Base-by-base conservation (phyloP, 306 rosid species). In the Citrullus amarus region DNA sequence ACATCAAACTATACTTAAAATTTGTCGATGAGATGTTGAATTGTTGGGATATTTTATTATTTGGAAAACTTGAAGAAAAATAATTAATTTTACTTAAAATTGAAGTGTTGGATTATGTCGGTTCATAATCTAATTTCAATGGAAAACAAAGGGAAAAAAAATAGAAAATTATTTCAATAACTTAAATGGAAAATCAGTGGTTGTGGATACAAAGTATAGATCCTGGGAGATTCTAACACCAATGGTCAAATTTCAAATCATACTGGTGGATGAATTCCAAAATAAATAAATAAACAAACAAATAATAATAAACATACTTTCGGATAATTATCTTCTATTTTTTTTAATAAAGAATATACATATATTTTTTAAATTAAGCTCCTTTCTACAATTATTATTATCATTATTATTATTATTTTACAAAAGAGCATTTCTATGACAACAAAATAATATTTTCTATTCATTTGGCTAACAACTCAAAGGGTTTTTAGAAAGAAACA, bases 41-140 rank as follows among this genome's bases (percentile, higher is more conserved):
- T 30, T 62, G 14, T 17, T 34, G 46, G 0, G 11, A 34, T 34
- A 34, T 62, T 62, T 62, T 15, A 62, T 62, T 63, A 62, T 15
- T 30, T 14, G 13, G 6, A 62, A 63, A 34, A 34, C 43, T 63
- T 15, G 6, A 1, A 34, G 70, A 16, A 65, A 65, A 58, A 58
- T 58, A 57, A 57, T 20, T 34, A 34, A 65, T 36, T 36, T 36
- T 0, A 16, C n/a, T 15, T 53, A 53, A 53, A 36, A 16, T 67
- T 18, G 51, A 67, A 38, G 12, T 67, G 73, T 67, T 39, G 73
- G 73, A 67, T 38, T 67, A 67, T 67, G 73, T 67, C 73, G 46
- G 48, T 38, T 39, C 8, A 39, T 16, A 38, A 67, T 67, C 18
- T 67, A 39, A 18, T 67, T 67, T 16, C 28, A 36, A 36, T 6